Evolutionary conservation across 1,284 basidiomycete genomes (phyloP), one percentile per base, ranked within the genome.

Genomic region (Chalciporus sp.): DNA sequence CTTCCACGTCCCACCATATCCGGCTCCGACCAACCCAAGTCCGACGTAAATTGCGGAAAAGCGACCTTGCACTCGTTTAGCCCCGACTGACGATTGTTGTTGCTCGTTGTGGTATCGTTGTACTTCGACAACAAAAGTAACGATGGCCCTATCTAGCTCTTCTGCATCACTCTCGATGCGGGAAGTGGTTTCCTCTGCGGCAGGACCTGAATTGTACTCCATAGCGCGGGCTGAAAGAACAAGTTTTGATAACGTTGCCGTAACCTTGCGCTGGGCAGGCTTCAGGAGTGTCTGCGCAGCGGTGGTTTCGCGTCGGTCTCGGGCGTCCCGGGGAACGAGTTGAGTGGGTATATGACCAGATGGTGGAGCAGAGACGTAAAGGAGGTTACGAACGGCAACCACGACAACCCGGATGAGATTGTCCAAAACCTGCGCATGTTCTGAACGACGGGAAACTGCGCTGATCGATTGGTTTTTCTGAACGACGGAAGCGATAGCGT

Each of bases 191-290:
- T 91, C 86, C 12, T 77, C 71, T 16, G 79, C 68, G 19, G 82
- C 76, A 2, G 81, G 77, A 17, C 82, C 83, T 0, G 86, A 86
- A 64, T 90, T 86, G 57, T 89, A 90, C 62, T 87, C 82, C 73
- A 90, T 84, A 0, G 88, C 88, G 44, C 89, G 81, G 23, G 88
- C 86, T 7, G 88, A 90, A 2, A 90, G 75, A 9, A 90, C 88
- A 16, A 90, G 73, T 63, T 90, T 84, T 9, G 88, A 91, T 17
- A 90, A 73, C 1, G 88, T 90, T 12, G 88, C 88, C 2, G 88
- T 90, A 27, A 91, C 88, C 62, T 88, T 89, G 40, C 88, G 78
- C 56, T 90, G 88, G 0, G 84, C 83, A 16, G 85, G 84, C 68
- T 90, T 90, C 35, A 90, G 74, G 7, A 88, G 73, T 3, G 84